Evolutionary conservation across 2,329 filamentous ascomycete genomes (phyloP), one percentile per base, ranked within the genome.

Genomic region (Alternaria novae-zelandiae): DNA sequence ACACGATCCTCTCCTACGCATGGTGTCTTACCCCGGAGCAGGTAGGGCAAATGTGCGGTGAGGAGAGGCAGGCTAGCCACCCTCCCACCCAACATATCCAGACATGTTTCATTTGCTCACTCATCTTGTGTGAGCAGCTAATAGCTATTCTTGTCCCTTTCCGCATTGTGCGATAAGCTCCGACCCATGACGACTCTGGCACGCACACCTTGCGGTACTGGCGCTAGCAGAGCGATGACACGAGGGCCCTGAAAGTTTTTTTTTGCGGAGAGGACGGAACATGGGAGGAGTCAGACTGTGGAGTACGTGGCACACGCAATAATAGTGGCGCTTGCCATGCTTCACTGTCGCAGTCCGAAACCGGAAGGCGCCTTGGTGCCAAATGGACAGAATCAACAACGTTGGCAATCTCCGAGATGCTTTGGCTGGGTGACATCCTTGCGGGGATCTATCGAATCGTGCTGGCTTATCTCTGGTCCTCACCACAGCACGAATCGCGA

Each of bases 101-200:
- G 47, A 36, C 46, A 59, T 68, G 66, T 68, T 63, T 70, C 67
- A 66, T 55, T 63, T 49, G 41, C 60, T 45, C 26, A 41, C 46
- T 23, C 36, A 32, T 56, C 51, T 68, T 63, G 59, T 70, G 63
- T 41, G 47, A 70, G 21, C 54, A 30, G 12, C 58, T 43, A 26
- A 23, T n/a, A 57, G 57, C 61, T 68, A 62, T 65, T 66, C 21
- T 64, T 63, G 67, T 68, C 66, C 62, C 57, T 63, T 65, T 65
- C 59, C 64, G 55, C 66, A 66, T 66, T 65, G 59, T 32, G 63
- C 67, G 69, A 72, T 71, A 72, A 74, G 70, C 49, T 30, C 54
- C 58, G 36, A 51, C 60, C 59, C 56, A 57, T 53, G 62, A 53
- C 54, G 36, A 41, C 32, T 57, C 10, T 41, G 57, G 60, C 36